phyloP scores from a whole-genome alignment of 2,329 filamentous ascomycete genomes.

The Leptosphaerulina australis region DNA sequence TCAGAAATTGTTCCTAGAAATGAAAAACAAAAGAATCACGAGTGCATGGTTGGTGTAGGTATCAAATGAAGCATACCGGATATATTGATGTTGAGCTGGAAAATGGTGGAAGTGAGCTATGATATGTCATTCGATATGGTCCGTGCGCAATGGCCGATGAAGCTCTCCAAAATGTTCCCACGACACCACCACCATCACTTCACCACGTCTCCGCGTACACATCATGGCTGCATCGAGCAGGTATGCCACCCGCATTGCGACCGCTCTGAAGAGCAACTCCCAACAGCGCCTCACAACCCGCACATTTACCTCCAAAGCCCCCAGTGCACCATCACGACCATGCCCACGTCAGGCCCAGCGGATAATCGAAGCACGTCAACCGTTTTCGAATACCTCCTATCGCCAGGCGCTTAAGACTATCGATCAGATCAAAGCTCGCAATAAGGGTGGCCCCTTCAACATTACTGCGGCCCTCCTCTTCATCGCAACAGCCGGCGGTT shows the following conservation, averaged over 20 bases:
- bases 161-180: slow-evolving; percentile 22
- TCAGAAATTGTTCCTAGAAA: no score
- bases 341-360: slow-evolving; percentile 24
- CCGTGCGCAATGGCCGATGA: slow-evolving; percentile 11
- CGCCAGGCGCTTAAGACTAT: slow-evolving; percentile 45
- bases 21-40: no score
- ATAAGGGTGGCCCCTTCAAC: slow-evolving; percentile 74
- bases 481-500: slow-evolving; percentile 73
- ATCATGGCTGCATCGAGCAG: slow-evolving; percentile 38
- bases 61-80: no score
- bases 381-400: slow-evolving; percentile 38
- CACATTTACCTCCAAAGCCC: slow-evolving; percentile 33
- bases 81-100: background rate
- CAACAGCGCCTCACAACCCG: slow-evolving; percentile 30
- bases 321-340: slow-evolving; percentile 20
- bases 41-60: no score
- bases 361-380: slow-evolving; percentile 15
- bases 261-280: slow-evolving; percentile 17
- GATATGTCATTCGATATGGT: slow-evolving; percentile 15
- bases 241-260: slow-evolving; percentile 31
- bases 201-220: slow-evolving; percentile 2
- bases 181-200: slow-evolving; percentile 14
- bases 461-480: slow-evolving; percentile 90
- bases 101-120: background rate
- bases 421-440: slow-evolving; percentile 44